Base-by-base conservation (phyloP, 768 basidiomycete species). In the Trichaptum fuscoviolaceum region DNA sequence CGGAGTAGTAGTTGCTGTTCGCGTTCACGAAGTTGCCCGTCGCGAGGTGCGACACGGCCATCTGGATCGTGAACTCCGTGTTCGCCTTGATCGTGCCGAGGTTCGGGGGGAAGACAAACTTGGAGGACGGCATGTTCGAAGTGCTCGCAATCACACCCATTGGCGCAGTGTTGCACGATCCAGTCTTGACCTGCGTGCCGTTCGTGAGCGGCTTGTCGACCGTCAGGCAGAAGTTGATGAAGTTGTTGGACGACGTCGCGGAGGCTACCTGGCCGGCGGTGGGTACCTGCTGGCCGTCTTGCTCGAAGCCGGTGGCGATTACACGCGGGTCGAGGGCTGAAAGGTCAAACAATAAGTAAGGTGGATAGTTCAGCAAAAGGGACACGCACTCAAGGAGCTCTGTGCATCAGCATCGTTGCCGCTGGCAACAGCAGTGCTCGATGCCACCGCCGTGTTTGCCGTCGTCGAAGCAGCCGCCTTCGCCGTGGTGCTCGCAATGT, bases 1-100 rank as follows among this genome's bases (percentile, higher is more conserved):
- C 84, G 23, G 80, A 70, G 67, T 78, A 84, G 74, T 83, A 86
- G 70, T 79, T 84, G 65, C 60, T 57, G 25, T 74, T 66, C 7
- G 86, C 82, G 72, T 86, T 85, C 60, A 79, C 79, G 72, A 87
- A 87, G 72, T 76, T 75, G 24, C 85, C 85, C 52, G 79, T 74
- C 30, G 80, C 64, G 66, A 83, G 70, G 77, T 80, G 74, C 36
- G 70, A 65, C 66, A 80, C 71, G 36, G 70, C 71, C 73, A 83
- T 75, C 23, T 75, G 68, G 68, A 85, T 76, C 20, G 76, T 78
- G 77, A 87, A 83, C 15, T 76, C 71, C 42, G 79, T 80, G 68
- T 79, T 77, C 35, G 78, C 75, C 67, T 78, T 72, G 63, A 83
- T 63, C 58, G 75, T 73, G 64, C 71, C 81, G 62, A 79, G 69